Evolutionary conservation across 78 protist species (phyloP).

Genomic region (Bodo saltans): DNA sequence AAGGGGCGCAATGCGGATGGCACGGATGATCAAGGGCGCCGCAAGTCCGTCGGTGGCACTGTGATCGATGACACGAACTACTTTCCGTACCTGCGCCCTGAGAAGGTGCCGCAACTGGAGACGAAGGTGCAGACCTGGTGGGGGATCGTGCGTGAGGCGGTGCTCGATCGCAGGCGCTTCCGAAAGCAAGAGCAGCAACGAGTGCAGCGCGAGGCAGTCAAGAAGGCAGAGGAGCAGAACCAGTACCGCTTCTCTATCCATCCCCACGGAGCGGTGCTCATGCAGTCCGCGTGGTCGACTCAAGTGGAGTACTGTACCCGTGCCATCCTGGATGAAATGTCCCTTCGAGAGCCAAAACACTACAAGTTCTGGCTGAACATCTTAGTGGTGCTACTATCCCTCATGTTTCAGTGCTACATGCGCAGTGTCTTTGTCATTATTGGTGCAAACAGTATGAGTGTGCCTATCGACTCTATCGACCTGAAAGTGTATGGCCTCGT

Average conservation of each 20-base stretch:
- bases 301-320: conserved; percentile 7
- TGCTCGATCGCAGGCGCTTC: background rate
- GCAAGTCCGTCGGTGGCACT: background rate
- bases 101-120: background rate
- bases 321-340: conserved; percentile 10
- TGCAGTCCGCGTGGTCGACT: background rate
- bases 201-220: background rate
- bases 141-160: background rate
- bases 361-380: background rate
- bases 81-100: background rate
- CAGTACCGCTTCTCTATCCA: background rate
- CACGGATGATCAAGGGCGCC: background rate
- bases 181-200: background rate
- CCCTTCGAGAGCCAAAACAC: background rate
- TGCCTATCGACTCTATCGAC: background rate
- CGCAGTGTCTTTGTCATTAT: conserved; percentile 14
- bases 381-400: background rate
- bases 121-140: background rate
- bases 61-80: background rate
- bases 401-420: conserved; percentile 13
- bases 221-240: background rate
- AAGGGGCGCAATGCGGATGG: too few relatives aligned
- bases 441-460: background rate
- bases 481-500: background rate
- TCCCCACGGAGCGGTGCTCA: background rate